Evolutionary conservation across 768 basidiomycete genomes (phyloP).

Genomic region (Suillus hirtellus): DNA sequence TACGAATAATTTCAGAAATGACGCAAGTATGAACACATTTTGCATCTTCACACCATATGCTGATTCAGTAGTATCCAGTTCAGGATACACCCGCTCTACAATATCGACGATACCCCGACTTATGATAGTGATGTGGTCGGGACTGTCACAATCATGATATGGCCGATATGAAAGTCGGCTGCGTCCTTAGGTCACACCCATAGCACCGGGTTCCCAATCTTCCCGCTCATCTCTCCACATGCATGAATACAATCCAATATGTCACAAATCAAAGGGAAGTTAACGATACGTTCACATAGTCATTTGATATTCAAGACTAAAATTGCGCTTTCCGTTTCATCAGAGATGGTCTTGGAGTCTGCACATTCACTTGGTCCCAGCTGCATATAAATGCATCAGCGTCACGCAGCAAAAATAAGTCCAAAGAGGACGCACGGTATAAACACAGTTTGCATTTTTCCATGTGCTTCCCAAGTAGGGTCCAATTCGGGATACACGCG

Average conservation of each 20-base stretch:
- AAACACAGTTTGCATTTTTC: slow-evolving; percentile 59
- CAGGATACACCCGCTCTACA: slow-evolving; percentile 60
- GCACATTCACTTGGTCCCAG: slow-evolving; percentile 25
- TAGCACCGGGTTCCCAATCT: background rate
- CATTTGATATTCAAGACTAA: background rate
- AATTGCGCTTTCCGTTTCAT: slow-evolving; percentile 18
- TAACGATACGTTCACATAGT: background rate
- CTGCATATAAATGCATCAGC: slow-evolving; percentile 19
- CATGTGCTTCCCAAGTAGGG: slow-evolving; percentile 34
- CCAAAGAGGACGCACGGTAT: slow-evolving; percentile 48
- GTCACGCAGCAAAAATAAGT: background rate
- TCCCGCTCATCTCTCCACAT: background rate
- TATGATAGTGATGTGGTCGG: slow-evolving; percentile 3
- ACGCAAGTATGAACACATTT: slow-evolving; percentile 59
- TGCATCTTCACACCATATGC: slow-evolving; percentile 44
- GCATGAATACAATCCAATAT: background rate
- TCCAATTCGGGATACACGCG: slow-evolving; percentile 62
- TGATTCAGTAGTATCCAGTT: slow-evolving; percentile 49
- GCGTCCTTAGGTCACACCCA: background rate
- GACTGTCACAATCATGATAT: background rate
- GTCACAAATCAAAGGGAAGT: background rate
- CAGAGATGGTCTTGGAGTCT: slow-evolving; percentile 24
- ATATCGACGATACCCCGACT: slow-evolving; percentile 52
- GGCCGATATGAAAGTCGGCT: background rate
- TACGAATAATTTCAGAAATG: background rate